phyloP scores from a whole-genome alignment of 116 monocot genomes.

The Posidonia oceanica region DNA sequence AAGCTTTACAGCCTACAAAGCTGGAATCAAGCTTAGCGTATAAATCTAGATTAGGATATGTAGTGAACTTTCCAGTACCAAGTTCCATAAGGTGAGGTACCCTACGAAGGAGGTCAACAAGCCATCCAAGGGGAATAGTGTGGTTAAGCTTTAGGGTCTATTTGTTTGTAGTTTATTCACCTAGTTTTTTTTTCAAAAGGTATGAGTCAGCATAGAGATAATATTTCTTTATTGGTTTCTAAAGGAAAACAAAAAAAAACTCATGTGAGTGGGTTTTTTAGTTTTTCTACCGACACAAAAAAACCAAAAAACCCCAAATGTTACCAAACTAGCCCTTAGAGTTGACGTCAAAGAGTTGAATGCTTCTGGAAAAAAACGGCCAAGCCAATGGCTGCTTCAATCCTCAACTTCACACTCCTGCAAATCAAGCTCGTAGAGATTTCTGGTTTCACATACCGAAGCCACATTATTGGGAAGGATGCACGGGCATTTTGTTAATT shows the following conservation, averaged over 20 bases:
- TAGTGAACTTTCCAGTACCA: slow-evolving; percentile 62
- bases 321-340: too few relatives aligned
- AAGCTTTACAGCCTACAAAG: slow-evolving; percentile 42
- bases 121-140: slow-evolving; percentile 50
- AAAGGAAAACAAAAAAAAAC: too few relatives aligned
- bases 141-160: slow-evolving; percentile 45
- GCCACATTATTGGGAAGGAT: background rate
- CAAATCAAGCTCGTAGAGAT: slow-evolving; percentile 56
- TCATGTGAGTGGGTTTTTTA: too few relatives aligned
- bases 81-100: slow-evolving; percentile 64
- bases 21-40: slow-evolving; percentile 45
- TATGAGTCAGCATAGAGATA: too few relatives aligned
- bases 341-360: slow-evolving; percentile 51
- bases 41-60: slow-evolving; percentile 38
- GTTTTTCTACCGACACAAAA: too few relatives aligned
- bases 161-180: too few relatives aligned
- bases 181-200: too few relatives aligned
- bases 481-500: too few relatives aligned
- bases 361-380: slow-evolving; percentile 49
- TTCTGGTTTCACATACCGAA: slow-evolving; percentile 15
- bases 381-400: slow-evolving; percentile 54
- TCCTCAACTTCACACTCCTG: slow-evolving; percentile 82
- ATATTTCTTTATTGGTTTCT: too few relatives aligned
- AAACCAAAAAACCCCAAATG: too few relatives aligned
- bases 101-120: slow-evolving; percentile 31